phyloP scores from a whole-genome alignment of 225 moss, liverwort and hornwort genomes.

The Marchantia polymorpha region DNA sequence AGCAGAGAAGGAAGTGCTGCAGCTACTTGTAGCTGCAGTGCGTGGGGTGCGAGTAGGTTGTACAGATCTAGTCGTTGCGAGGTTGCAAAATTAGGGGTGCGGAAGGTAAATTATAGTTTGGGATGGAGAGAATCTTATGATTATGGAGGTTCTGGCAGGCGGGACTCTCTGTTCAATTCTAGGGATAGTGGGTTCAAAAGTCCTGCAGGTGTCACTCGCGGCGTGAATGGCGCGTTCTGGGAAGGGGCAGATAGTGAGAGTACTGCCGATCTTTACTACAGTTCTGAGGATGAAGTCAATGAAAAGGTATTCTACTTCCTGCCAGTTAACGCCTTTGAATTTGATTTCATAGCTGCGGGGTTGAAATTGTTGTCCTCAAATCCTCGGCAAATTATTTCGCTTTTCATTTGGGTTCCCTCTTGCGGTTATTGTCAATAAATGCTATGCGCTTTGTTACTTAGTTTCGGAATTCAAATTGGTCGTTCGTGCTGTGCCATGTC shows the following conservation, averaged over 20 bases:
- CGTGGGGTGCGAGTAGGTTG: constrained; percentile 2
- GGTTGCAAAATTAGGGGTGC: constrained; percentile 4
- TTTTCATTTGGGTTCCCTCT: not conserved
- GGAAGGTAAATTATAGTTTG: constrained; percentile 9
- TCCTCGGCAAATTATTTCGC: not conserved
- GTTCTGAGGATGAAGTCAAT: constrained; percentile 22
- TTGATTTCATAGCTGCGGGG: not conserved
- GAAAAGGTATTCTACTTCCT: constrained; percentile 26
- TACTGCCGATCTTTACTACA: constrained; percentile 38
- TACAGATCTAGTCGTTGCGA: constrained; percentile 8
- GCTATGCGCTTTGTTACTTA: not conserved
- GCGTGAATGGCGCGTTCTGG: constrained; percentile 47
- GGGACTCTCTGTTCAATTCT: not conserved
- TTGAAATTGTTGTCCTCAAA: not conserved
- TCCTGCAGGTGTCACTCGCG: constrained; percentile 30
- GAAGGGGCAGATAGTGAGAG: constrained; percentile 49
- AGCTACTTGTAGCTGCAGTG: constrained; percentile 19
- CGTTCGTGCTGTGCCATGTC: too few relatives aligned
- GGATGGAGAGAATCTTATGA: constrained; percentile 11
- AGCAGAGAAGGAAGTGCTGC: constrained; percentile 20
- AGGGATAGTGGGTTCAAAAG: constrained; percentile 16
- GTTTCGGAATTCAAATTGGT: too few relatives aligned
- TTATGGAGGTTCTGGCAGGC: constrained; percentile 18
- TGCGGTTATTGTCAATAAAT: not conserved
- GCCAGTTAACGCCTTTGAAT: not conserved